Conservation (phyloP, 108 stramenopile genomes). For the Fragilaria radians region DNA sequence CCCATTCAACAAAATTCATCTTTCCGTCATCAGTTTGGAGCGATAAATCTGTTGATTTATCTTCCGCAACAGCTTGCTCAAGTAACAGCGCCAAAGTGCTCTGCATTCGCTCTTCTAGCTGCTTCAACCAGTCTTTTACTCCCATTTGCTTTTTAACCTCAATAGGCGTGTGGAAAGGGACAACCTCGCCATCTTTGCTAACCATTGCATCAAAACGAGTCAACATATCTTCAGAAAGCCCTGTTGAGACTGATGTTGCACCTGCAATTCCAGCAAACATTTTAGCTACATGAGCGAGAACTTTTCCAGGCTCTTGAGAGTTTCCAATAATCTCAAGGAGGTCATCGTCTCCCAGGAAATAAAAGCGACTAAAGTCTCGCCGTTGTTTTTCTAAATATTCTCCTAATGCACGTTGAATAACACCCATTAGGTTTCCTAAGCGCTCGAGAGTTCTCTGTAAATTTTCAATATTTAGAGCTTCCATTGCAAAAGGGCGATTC, state of each 20-base stretch:
- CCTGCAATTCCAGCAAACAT: conserved; percentile 96
- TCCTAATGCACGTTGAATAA: conserved; percentile 95
- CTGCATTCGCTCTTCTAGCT: conserved; percentile 88
- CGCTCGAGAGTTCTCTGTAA: conserved; percentile 89
- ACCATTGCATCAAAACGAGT: conserved; percentile 80
- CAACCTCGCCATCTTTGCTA: conserved; percentile 96
- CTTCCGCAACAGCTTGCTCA: conserved; percentile 67
- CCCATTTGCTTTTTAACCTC: conserved; percentile 51
- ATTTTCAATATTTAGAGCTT: conserved; percentile 87
- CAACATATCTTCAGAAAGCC: conserved; percentile 55
- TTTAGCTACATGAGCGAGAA: conserved; percentile 90
- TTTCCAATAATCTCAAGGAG: conserved; percentile 98
- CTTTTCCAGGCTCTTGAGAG: conserved; percentile 87
- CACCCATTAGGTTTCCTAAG: conserved; percentile 78
- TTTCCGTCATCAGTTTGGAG: conserved; percentile 31
- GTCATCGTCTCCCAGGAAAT: conserved; percentile 99
- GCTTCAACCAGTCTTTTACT: conserved; percentile 91
- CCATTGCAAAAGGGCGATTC: conserved; percentile 80
- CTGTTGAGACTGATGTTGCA: conserved; percentile 28
- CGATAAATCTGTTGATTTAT: conserved; percentile 28
- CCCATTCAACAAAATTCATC: conserved; percentile 76
- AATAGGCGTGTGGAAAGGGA: conserved; percentile 67
- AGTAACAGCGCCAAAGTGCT: conserved; percentile 84
- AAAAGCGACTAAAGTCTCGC: conserved; percentile 93
- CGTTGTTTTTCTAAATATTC: conserved; percentile 96